Evolutionary conservation across 164 flowering plant species (phyloP), one percentile per base, ranked within the genome.

Genomic region (Kalanchoe fedtschenkoi): DNA sequence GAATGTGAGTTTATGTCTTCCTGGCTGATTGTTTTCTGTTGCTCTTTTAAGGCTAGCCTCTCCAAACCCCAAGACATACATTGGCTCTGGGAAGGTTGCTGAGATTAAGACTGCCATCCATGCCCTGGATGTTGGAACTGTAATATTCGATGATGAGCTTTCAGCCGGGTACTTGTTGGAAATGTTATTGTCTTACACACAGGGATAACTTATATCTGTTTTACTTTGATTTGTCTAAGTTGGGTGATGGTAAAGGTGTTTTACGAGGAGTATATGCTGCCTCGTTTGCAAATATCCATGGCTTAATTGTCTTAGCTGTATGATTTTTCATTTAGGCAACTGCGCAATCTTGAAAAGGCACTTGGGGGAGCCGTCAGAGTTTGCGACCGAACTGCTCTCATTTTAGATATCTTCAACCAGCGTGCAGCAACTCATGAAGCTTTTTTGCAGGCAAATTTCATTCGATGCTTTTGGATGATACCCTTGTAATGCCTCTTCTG

Each of bases 351-450:
- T 80, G 96, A 92, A 75, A 89, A 89, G 71, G 83, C 79, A 63
- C 88, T 89, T 73, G 98, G 98, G 61, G 86, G 86, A 63, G 83
- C 78, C 71, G 87, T 89, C 64, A 76, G 96, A 71, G 96, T 89
- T 64, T 92, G 98, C 76, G 96, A 92, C 64, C 88, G 96, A 42
- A 92, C 98, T 54, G 87, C 98, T 24, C 85, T 92, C 29, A 92
- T 92, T 74, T 75, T 92, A 57, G 98, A 92, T 77, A 89, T 92
- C 64, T 92, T 92, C 68, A 84, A 89, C 71, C 98, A 92, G 75
- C 72, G 96, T 67, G 96, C 96, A 65, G 96, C 93, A 64, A 92
- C 98, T 67, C 98, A 82, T 80, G 98, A 92, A 80, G 96, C 98
- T 63, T 70, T 91, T 72, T 74, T 89, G 65, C 96, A 92, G 95